Conservation (phyloP, 2,329 filamentous ascomycete species). For the Penicillium sp. region DNA sequence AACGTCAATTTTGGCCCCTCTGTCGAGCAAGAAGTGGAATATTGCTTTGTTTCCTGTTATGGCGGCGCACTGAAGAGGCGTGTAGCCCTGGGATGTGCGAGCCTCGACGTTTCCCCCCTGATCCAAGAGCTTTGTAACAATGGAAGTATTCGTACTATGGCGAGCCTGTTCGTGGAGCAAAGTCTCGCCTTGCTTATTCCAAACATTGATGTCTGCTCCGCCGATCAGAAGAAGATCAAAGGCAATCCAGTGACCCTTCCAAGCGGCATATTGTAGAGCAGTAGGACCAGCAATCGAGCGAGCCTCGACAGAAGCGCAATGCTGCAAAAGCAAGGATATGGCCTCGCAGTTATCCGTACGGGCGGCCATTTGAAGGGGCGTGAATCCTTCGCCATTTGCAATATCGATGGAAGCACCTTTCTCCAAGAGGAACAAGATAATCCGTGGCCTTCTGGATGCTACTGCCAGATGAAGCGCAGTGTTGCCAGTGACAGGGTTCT, state of each 20-base stretch:
- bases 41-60: conserved; percentile 26
- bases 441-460: conserved; percentile 21
- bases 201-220: conserved; percentile 31
- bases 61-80: conserved; percentile 29
- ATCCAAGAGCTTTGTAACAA: conserved; percentile 23
- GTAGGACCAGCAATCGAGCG: conserved; percentile 22
- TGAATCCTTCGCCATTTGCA: conserved; percentile 24
- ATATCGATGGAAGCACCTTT: conserved; percentile 25
- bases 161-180: conserved; percentile 29
- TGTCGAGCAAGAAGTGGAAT: conserved; percentile 23
- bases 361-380: conserved; percentile 28
- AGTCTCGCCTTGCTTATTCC: conserved; percentile 26
- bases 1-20: conserved; percentile 24
- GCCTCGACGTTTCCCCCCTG: conserved; percentile 30
- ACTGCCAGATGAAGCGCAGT: conserved; percentile 30
- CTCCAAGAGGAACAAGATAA: conserved; percentile 28
- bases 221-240: conserved; percentile 30
- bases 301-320: conserved; percentile 22
- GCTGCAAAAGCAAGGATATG: conserved; percentile 26
- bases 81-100: conserved; percentile 26
- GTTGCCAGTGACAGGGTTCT: conserved; percentile 24
- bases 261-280: conserved; percentile 27
- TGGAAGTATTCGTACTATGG: conserved; percentile 5
- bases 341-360: conserved; percentile 31
- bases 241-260: conserved; percentile 24